phyloP scores from a whole-genome alignment of 768 basidiomycete genomes.

The Crepidotus variabilis region DNA sequence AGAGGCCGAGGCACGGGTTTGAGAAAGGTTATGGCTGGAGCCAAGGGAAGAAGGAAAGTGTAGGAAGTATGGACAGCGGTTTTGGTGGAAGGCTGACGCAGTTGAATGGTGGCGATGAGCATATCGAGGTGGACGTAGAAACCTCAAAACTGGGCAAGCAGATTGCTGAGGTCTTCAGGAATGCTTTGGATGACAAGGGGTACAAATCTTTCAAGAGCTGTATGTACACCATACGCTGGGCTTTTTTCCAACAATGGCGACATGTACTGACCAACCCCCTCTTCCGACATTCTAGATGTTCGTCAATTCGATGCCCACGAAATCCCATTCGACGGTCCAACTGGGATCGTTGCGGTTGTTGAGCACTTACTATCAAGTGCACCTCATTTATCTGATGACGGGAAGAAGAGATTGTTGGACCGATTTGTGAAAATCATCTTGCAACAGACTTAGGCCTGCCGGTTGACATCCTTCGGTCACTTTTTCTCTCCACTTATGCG shows the following conservation, averaged over 20 bases:
- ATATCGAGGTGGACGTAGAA: slow-evolving; percentile 25
- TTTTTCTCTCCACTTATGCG: not conserved
- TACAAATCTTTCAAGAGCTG: slow-evolving; percentile 61
- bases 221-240: slow-evolving; percentile 30
- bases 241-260: slow-evolving; percentile 4
- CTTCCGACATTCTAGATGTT: slow-evolving; percentile 44
- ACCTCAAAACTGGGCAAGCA: slow-evolving; percentile 34
- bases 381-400: slow-evolving; percentile 40
- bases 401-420: slow-evolving; percentile 51
- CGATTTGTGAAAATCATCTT: slow-evolving; percentile 59
- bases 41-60: slow-evolving; percentile 7
- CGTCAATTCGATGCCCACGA: slow-evolving; percentile 70
- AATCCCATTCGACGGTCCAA: slow-evolving; percentile 73
- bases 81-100: not conserved
- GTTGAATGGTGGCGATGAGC: not conserved
- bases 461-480: not conserved
- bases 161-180: slow-evolving; percentile 45
- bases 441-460: slow-evolving; percentile 36
- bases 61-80: not conserved
- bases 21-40: slow-evolving; percentile 18
- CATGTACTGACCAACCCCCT: slow-evolving; percentile 2
- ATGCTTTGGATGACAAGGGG: slow-evolving; percentile 40
- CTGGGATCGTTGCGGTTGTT: slow-evolving; percentile 63
- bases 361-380: slow-evolving; percentile 54
- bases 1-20: slow-evolving; percentile 4